Conservation (phyloP, 306 rosid species). For the Carpinus fangiana region DNA sequence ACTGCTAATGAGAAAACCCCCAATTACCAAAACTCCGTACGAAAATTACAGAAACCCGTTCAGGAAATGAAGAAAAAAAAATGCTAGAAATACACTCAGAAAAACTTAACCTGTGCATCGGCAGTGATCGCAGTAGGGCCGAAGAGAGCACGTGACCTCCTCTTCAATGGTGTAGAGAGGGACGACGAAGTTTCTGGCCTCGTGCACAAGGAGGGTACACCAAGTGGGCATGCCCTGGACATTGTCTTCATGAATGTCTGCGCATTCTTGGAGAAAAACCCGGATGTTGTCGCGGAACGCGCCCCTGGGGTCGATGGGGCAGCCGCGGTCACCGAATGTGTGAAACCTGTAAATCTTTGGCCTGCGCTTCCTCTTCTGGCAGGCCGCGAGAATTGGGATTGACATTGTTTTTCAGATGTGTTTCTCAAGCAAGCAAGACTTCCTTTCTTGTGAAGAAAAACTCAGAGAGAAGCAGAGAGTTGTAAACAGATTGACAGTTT, state of each 20-base stretch:
- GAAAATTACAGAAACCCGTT: conserved; percentile 1
- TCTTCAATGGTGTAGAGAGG: conserved; percentile 86
- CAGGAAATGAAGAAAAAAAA: neutral
- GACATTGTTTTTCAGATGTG: conserved; percentile 44
- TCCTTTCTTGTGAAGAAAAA: conserved; percentile 12
- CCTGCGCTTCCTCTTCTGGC: conserved; percentile 67
- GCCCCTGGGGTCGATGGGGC: conserved; percentile 43
- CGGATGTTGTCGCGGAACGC: conserved; percentile 73
- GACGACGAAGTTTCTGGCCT: conserved; percentile 44
- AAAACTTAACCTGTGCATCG: conserved; percentile 56
- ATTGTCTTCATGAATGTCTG: conserved; percentile 50
- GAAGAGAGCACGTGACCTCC: conserved; percentile 43
- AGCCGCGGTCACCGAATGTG: conserved; percentile 62
- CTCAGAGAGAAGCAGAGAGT: neutral
- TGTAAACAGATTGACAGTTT: neutral
- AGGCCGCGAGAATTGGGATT: conserved; percentile 49
- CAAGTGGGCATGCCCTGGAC: conserved; percentile 62
- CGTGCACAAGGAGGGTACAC: conserved; percentile 75
- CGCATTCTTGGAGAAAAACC: conserved; percentile 65
- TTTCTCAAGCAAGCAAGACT: conserved; percentile 17
- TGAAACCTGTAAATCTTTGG: conserved; percentile 61
- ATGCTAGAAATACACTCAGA: too few species aligned
- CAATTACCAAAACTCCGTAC: neutral
- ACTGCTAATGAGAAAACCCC: neutral
- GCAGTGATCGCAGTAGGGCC: conserved; percentile 77